phyloP scores from a whole-genome alignment of 192 early-diverging fungal species.

The Dissophora ornata region DNA sequence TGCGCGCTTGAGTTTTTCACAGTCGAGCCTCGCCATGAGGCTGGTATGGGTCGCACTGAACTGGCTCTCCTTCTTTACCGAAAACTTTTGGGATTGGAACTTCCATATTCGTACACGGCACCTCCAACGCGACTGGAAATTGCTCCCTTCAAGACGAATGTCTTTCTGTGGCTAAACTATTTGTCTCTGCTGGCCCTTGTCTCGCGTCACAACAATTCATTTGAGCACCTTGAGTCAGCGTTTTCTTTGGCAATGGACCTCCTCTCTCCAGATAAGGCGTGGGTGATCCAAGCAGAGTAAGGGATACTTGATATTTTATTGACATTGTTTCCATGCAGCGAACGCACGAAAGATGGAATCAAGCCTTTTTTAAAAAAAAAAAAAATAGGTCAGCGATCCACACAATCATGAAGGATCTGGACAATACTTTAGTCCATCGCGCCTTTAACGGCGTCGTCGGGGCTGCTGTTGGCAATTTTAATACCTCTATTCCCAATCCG shows the following conservation, averaged over 20 bases:
- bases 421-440: background rate
- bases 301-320: background rate
- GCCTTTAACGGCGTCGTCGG: background rate
- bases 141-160: constrained; percentile 6
- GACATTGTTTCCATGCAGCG: background rate
- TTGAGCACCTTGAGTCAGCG: constrained; percentile 7
- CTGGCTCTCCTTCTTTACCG: constrained; percentile 23
- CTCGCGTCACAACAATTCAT: background rate
- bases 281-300: constrained; percentile 30
- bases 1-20: constrained; percentile 26
- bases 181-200: constrained; percentile 32
- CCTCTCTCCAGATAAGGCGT: background rate
- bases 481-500: constrained; percentile 11
- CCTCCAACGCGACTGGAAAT: constrained; percentile 8
- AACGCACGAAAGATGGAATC: background rate
- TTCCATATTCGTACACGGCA: constrained; percentile 8
- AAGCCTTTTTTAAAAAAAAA: too few species aligned
- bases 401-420: constrained; percentile 21
- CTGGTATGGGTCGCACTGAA: background rate
- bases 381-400: constrained; percentile 26
- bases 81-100: constrained; percentile 18
- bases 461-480: constrained; percentile 6
- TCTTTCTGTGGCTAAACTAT: constrained; percentile 52
- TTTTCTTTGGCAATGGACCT: constrained; percentile 12
- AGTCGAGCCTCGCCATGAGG: background rate